Evolutionary conservation across 345 rosid species (phyloP).

Genomic region (Aquilaria sinensis): DNA sequence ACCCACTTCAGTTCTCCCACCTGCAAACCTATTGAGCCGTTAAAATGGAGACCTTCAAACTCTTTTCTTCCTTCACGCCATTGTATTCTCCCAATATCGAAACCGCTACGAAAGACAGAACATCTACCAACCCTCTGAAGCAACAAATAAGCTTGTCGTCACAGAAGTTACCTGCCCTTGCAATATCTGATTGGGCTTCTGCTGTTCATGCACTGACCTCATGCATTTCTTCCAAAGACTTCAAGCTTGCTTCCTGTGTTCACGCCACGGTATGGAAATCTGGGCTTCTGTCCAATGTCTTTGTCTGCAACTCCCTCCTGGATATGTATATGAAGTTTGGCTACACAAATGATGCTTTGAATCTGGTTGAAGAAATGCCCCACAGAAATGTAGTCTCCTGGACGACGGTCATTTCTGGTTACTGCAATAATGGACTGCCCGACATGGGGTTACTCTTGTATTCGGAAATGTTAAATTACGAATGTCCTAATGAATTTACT

Average conservation of each 20-base stretch:
- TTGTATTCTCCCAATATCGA: too few relatives aligned
- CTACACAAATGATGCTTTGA: constrained; percentile 11
- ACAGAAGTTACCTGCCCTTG: too few relatives aligned
- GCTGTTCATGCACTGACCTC: constrained; percentile 7
- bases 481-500: constrained; percentile 33
- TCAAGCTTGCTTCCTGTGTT: constrained; percentile 16
- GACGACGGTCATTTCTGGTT: constrained; percentile 38
- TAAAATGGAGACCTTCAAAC: too few relatives aligned
- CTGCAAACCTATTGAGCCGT: too few relatives aligned
- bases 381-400: constrained; percentile 35
- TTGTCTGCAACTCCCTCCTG: constrained; percentile 23
- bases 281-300: constrained; percentile 13
- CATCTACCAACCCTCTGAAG: too few relatives aligned
- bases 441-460: constrained; percentile 19
- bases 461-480: constrained; percentile 23
- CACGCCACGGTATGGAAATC: constrained; percentile 21
- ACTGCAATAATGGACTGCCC: constrained; percentile 14
- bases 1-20: too few relatives aligned
- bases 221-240: constrained; percentile 10
- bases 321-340: constrained; percentile 24
- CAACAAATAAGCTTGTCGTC: too few relatives aligned
- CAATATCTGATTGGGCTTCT: constrained; percentile 5
- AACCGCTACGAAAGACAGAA: too few relatives aligned
- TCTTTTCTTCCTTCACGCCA: too few relatives aligned
- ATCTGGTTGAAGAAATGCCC: constrained; percentile 39